Evolutionary conservation across 2,329 filamentous ascomycete genomes (phyloP).

Genomic region (Tolypocladium sp.): DNA sequence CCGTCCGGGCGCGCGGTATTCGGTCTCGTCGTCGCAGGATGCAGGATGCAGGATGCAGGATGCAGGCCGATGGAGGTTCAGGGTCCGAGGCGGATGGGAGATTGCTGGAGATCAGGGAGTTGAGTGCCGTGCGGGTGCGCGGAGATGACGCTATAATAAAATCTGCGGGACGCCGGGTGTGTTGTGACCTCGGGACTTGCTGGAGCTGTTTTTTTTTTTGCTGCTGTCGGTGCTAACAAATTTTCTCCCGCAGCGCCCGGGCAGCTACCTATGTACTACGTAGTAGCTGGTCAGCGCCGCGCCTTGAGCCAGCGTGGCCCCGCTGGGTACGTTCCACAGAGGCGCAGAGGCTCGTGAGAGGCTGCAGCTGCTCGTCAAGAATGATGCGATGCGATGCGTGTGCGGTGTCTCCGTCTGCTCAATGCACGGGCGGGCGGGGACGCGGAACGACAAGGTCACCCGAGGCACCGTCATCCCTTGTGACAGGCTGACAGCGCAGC

Average conservation of each 20-base stretch:
- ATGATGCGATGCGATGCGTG: background rate
- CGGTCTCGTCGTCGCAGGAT: background rate
- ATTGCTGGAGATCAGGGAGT: background rate
- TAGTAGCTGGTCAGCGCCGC: too few relatives aligned
- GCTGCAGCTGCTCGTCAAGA: background rate
- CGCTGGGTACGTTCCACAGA: background rate
- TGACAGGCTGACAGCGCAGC: background rate
- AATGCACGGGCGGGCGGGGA: background rate
- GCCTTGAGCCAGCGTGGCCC: background rate
- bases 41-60: background rate
- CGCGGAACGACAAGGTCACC: background rate
- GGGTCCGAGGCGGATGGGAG: background rate
- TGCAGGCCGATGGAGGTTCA: background rate
- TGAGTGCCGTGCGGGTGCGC: background rate
- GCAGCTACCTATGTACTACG: too few relatives aligned
- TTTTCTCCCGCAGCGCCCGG: background rate
- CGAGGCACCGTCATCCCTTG: background rate
- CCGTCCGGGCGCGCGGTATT: background rate
- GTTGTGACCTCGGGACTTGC: background rate
- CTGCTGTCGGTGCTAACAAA: background rate
- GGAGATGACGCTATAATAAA: conserved; percentile 3
- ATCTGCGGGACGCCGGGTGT: background rate
- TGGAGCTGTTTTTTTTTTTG: background rate
- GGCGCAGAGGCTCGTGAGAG: background rate
- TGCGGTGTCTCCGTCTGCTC: too few relatives aligned